Base-by-base conservation (phyloP, 805 yeast genomes). In the Hanseniaspora occidentalis region DNA sequence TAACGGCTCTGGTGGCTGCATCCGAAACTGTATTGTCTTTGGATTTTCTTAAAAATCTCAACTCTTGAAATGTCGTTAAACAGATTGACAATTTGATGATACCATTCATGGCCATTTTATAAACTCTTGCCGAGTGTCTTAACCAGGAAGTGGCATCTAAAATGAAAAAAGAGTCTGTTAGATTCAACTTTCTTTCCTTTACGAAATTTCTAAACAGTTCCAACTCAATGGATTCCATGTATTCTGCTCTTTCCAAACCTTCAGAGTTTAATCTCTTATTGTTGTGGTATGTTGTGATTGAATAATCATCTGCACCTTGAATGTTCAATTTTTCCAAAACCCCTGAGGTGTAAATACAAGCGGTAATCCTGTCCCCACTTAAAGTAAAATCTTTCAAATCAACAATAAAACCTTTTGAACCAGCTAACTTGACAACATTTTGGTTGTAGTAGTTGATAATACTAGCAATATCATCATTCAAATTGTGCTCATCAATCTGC, bases 111-210 rank as follows among this genome's bases (percentile, higher is more conserved):
- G 79, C 70, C 49, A 84, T 74, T 54, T 82, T 82, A 60, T 69
- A 82, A 17, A 82, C 65, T 45, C 79, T 69, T 2, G 89, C 94
- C 55, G 86, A 80, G 51, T 80, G 88, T 50, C 81, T 79, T 47
- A 82, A 61, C 88, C 89, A 82, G 43, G 80, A 74, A 47, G 83
- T 81, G 2, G 92, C 81, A 57, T 82, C 94, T 42, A 82, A 62
- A 1, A 84, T 72, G 41, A 80, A 67, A 49, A 67, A 68, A 0
- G 84, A 33, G 2, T 21, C 41, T 4, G 19, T 5, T 9, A 42
- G 13, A 16, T 37, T 25, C 22, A 42, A 17, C 4, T 27, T 31
- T 9, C 22, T 21, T 11, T 34, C 36, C 25, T 38, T 38, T 3
- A 42, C 31, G 17, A 26, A 42, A 23, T 31, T 35, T 23, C 38